A percentile compares a stretch with the other conserved stretches of the same genome.
These are phyloP conservation scores for Nicotiana tomentosiformis DNA, from an alignment of 257 asterid species.

Conservation along the genomic window DNA sequence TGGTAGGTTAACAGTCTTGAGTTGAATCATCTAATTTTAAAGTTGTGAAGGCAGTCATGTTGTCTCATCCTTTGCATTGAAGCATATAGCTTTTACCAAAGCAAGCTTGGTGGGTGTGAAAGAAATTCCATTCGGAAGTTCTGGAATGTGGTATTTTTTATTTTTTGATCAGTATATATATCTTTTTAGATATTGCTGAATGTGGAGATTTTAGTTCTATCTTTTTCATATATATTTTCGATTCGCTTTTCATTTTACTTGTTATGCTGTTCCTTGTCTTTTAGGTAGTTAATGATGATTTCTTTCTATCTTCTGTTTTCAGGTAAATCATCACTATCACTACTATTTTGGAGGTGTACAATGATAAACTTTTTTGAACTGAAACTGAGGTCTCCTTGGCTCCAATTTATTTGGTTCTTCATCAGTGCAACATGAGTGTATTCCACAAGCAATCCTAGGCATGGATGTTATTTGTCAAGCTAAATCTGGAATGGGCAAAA, in stretches of 20 bases:
- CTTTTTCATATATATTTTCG: neutral
- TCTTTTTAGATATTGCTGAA: neutral
- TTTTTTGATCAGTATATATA: neutral
- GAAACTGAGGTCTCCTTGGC: constrained; percentile 76
- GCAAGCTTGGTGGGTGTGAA: neutral
- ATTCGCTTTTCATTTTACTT: neutral
- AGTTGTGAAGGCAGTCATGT: neutral
- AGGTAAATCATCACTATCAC: constrained; percentile 69
- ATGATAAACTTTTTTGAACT: constrained; percentile 43
- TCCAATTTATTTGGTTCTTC: constrained; percentile 75
- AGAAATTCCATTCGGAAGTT: neutral
- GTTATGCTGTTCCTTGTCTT: neutral
- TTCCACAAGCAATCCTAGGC: constrained; percentile 91
- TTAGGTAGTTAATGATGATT: neutral
- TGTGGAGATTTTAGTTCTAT: neutral
- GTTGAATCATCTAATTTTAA: neutral
- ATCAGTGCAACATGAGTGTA: constrained; percentile 93
- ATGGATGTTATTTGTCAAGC: constrained; percentile 98
- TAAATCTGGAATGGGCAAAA: constrained; percentile 94
- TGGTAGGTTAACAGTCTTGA: neutral
- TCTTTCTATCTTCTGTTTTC: constrained; percentile 17
- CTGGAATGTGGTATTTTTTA: neutral
- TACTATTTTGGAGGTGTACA: constrained; percentile 68
- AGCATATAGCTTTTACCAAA: neutral
- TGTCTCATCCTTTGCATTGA: neutral